Percentiles rank a stretch among this genome's conserved stretches.
Evolutionary conservation across 352 stramenopile genomes (phyloP).

Genomic region (Globisporangium radiosum): DNA sequence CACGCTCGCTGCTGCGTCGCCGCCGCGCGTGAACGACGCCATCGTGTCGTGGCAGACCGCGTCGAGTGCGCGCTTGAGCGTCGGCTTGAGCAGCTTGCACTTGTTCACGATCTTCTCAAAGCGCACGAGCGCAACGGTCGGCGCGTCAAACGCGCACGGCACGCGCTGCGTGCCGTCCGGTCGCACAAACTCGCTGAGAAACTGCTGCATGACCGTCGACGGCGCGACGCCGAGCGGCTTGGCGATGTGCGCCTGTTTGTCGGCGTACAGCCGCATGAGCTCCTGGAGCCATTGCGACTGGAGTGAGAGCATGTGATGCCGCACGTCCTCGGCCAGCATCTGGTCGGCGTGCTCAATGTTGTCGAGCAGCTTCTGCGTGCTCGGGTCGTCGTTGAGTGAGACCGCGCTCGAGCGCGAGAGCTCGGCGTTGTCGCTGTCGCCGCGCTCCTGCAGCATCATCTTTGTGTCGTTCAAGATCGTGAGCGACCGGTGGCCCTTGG

Average conservation of each 20-base stretch:
- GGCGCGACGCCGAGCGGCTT: slow-evolving; percentile 10
- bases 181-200: slow-evolving; percentile 29
- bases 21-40: slow-evolving; percentile 32
- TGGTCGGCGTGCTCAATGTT: slow-evolving; percentile 38
- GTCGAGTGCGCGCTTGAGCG: slow-evolving; percentile 61
- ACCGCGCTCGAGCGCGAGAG: slow-evolving; percentile 24
- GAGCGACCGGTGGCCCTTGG: slow-evolving; percentile 54
- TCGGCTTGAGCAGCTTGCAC: slow-evolving; percentile 48
- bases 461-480: slow-evolving; percentile 34
- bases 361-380: slow-evolving; percentile 42
- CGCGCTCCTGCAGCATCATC: slow-evolving; percentile 29
- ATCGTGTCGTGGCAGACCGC: slow-evolving; percentile 60
- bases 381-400: slow-evolving; percentile 13
- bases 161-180: slow-evolving; percentile 15
- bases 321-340: slow-evolving; percentile 52
- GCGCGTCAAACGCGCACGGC: slow-evolving; percentile 33
- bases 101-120: slow-evolving; percentile 69
- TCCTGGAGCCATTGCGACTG: slow-evolving; percentile 53
- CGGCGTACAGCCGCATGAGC: slow-evolving; percentile 36
- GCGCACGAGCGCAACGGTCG: slow-evolving; percentile 35
- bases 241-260: slow-evolving; percentile 24
- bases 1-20: slow-evolving; percentile 16
- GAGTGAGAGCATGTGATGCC: slow-evolving; percentile 48
- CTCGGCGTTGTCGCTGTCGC: slow-evolving; percentile 9
- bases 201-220: slow-evolving; percentile 20